Percentiles rank a stretch among this genome's conserved stretches.
Evolutionary conservation across 257 asterid species (phyloP).

Genomic region (Parsonsia alboflavescens): DNA sequence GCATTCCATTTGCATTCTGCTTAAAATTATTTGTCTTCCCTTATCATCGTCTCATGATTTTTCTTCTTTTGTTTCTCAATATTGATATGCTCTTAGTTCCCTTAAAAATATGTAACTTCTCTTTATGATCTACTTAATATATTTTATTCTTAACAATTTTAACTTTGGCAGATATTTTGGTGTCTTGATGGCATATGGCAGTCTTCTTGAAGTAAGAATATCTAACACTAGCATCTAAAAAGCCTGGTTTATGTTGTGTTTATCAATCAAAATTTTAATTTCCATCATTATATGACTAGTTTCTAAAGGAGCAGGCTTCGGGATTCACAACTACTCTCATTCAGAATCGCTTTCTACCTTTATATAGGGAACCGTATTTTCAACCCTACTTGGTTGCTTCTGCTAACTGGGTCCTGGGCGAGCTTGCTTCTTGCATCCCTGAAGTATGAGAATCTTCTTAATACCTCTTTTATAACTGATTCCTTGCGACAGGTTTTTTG

Average conservation of each 20-base stretch:
- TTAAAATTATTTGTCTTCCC: background rate
- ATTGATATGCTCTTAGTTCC: background rate
- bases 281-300: slow-evolving; percentile 19
- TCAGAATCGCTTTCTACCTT: slow-evolving; percentile 36
- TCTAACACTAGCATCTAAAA: slow-evolving; percentile 1
- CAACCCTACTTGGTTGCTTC: slow-evolving; percentile 41
- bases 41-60: background rate
- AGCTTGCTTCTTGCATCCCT: slow-evolving; percentile 40
- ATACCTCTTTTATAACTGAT: background rate
- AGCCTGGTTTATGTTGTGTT: background rate
- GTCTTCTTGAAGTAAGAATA: slow-evolving; percentile 39
- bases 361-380: slow-evolving; percentile 24
- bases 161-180: slow-evolving; percentile 37
- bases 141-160: slow-evolving; percentile 9
- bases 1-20: background rate
- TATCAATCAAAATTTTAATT: background rate
- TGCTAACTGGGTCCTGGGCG: slow-evolving; percentile 44
- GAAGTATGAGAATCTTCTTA: slow-evolving; percentile 23
- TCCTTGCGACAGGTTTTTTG: background rate
- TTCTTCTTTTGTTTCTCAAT: background rate
- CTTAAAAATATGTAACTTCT: background rate
- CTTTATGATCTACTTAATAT: background rate
- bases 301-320: slow-evolving; percentile 31
- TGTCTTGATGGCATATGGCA: slow-evolving; percentile 40
- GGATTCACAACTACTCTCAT: slow-evolving; percentile 32